Evolutionary conservation across 2,329 filamentous ascomycete species (phyloP).

Genomic region (Thelonectria blattea): DNA sequence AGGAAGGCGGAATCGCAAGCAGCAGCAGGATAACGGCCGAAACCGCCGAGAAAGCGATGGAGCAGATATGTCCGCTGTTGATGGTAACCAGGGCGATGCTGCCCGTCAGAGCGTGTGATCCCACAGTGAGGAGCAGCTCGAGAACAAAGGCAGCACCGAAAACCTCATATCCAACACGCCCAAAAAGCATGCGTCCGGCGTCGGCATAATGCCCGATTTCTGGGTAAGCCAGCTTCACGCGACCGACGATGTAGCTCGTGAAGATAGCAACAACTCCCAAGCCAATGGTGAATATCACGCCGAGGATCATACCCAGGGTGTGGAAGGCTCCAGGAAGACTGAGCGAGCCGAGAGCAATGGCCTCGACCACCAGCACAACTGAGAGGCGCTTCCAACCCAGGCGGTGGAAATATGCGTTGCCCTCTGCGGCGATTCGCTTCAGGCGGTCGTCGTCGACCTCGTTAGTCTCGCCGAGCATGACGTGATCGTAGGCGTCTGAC

Average conservation of each 20-base stretch:
- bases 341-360: slow-evolving; percentile 20
- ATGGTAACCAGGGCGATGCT: slow-evolving; percentile 22
- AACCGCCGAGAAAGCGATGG: slow-evolving; percentile 20
- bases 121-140: slow-evolving; percentile 19
- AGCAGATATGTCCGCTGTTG: slow-evolving; percentile 22
- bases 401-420: slow-evolving; percentile 19
- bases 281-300: slow-evolving; percentile 12
- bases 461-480: slow-evolving; percentile 18
- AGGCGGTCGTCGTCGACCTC: slow-evolving; percentile 19
- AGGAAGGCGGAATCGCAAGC: slow-evolving; percentile 22
- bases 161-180: slow-evolving; percentile 7
- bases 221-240: slow-evolving; percentile 17
- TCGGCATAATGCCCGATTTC: slow-evolving; percentile 20
- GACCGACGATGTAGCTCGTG: slow-evolving; percentile 20
- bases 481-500: slow-evolving; percentile 6
- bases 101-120: slow-evolving; percentile 20
- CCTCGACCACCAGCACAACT: slow-evolving; percentile 18
- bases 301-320: slow-evolving; percentile 18
- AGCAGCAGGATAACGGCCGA: slow-evolving; percentile 21
- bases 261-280: slow-evolving; percentile 15
- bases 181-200: slow-evolving; percentile 19
- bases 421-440: slow-evolving; percentile 20
- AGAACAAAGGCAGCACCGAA: slow-evolving; percentile 21
- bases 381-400: slow-evolving; percentile 22
- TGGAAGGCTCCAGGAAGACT: slow-evolving; percentile 21